Percentiles rank a stretch among this genome's conserved stretches.
phyloP scores from a whole-genome alignment of 345 rosid species.

The Fremontodendron californicum region DNA sequence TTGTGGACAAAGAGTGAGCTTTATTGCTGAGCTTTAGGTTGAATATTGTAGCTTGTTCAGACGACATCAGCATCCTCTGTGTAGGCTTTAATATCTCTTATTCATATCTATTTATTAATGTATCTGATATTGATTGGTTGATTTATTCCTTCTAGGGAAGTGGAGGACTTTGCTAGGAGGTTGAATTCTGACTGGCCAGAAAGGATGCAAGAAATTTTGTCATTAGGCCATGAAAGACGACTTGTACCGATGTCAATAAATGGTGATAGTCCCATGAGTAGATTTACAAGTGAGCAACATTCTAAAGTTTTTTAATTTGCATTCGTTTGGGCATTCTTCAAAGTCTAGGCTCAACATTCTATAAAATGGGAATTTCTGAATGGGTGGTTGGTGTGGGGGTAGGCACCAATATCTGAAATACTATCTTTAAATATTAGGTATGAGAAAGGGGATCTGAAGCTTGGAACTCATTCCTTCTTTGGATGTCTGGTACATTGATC shows the following conservation, averaged over 20 bases:
- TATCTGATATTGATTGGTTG: not conserved
- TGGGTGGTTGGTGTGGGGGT: not conserved
- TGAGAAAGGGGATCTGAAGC: not conserved
- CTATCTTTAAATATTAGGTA: not conserved
- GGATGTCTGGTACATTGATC: not conserved
- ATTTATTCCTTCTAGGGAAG: constrained; percentile 40
- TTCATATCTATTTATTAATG: not conserved
- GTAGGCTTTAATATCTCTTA: not conserved
- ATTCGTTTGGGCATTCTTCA: not conserved
- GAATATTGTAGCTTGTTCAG: not conserved
- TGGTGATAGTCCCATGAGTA: too few relatives aligned
- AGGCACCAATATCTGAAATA: not conserved
- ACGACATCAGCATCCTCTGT: not conserved
- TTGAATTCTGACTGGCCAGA: constrained; percentile 71
- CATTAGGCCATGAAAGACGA: constrained; percentile 42
- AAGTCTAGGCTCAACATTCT: not conserved
- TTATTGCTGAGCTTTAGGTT: not conserved
- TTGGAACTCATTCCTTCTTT: not conserved
- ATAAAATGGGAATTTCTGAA: not conserved
- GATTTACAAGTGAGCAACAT: too few relatives aligned
- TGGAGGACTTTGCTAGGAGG: constrained; percentile 66
- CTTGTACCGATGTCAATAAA: constrained; percentile 31
- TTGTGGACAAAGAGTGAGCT: constrained; percentile 48
- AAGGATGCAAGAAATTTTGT: constrained; percentile 61
- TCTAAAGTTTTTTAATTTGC: not conserved